These are phyloP conservation scores for Globisporangium cystogenes DNA, from an alignment of 352 stramenopile species.

Conservation along the genomic window DNA sequence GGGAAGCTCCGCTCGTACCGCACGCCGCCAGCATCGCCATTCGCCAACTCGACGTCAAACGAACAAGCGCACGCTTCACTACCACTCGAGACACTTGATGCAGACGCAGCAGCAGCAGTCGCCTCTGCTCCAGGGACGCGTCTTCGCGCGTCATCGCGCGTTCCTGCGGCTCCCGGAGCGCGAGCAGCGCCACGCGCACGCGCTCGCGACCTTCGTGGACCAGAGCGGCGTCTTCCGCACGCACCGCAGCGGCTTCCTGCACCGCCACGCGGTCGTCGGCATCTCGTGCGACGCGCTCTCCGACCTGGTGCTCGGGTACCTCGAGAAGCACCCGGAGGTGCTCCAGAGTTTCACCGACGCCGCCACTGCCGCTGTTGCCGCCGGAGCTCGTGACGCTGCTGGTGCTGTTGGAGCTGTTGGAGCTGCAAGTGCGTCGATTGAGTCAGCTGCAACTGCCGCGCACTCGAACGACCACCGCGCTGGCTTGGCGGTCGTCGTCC, in stretches of 20 bases:
- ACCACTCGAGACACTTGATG: no score
- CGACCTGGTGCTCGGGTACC: constrained; percentile 3
- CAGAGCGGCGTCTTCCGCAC: neutral
- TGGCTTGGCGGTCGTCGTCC: neutral
- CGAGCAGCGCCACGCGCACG: constrained; percentile 3
- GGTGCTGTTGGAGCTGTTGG: no score
- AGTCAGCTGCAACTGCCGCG: no score
- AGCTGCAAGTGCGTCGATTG: no score
- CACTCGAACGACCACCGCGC: neutral
- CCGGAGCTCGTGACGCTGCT: neutral
- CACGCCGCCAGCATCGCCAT: no score
- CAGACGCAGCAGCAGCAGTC: no score
- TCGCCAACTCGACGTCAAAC: no score
- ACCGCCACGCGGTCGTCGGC: neutral
- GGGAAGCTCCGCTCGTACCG: no score
- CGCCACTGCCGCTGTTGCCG: neutral
- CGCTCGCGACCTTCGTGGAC: constrained; percentile 7
- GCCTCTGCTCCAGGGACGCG: constrained; percentile 3
- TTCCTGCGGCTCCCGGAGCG: constrained; percentile 1
- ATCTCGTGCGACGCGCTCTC: constrained; percentile 4
- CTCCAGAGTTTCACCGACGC: neutral
- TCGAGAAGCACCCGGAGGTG: constrained; percentile 5
- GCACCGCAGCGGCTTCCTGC: neutral
- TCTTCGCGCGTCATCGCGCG: constrained; percentile 2
- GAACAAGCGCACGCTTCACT: no score